Evolutionary conservation across 2,329 filamentous ascomycete species (phyloP).

Genomic region (Cladophialophora chaetospira): DNA sequence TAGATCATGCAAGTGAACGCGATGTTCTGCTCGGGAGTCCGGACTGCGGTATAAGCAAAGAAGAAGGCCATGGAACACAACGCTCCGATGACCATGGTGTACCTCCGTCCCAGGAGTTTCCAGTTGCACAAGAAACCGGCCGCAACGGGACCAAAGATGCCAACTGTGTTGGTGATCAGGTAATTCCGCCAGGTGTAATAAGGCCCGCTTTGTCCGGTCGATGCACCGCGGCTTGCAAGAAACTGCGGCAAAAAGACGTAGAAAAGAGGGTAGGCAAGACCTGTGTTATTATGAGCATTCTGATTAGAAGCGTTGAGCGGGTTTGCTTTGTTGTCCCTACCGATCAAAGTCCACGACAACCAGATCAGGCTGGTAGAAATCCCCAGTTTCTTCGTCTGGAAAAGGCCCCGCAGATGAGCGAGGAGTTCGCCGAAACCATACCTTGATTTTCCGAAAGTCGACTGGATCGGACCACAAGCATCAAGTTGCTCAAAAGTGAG

Average conservation of each 20-base stretch:
- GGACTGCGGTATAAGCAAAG: constrained; percentile 72
- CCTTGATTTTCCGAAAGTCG: constrained; percentile 41
- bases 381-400: constrained; percentile 65
- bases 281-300: constrained; percentile 1
- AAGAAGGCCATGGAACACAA: constrained; percentile 66
- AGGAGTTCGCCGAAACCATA: constrained; percentile 23
- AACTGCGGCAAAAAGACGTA: constrained; percentile 65
- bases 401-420: constrained; percentile 66
- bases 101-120: constrained; percentile 69
- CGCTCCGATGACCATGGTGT: constrained; percentile 67
- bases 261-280: constrained; percentile 66
- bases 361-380: constrained; percentile 60
- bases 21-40: constrained; percentile 63
- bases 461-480: constrained; percentile 45
- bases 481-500: constrained; percentile 54
- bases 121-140: constrained; percentile 72
- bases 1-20: constrained; percentile 69
- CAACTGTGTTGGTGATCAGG: constrained; percentile 73
- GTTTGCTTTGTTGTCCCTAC: constrained; percentile 6
- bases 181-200: constrained; percentile 77
- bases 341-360: constrained; percentile 71
- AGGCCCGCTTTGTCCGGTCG: constrained; percentile 72
- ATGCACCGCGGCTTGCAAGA: constrained; percentile 59
- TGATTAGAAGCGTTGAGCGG: not conserved
- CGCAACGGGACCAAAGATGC: constrained; percentile 71